Evolutionary conservation across 768 basidiomycete genomes (phyloP), one percentile per base, ranked within the genome.

Genomic region (Rhizopogon salebrosus): DNA sequence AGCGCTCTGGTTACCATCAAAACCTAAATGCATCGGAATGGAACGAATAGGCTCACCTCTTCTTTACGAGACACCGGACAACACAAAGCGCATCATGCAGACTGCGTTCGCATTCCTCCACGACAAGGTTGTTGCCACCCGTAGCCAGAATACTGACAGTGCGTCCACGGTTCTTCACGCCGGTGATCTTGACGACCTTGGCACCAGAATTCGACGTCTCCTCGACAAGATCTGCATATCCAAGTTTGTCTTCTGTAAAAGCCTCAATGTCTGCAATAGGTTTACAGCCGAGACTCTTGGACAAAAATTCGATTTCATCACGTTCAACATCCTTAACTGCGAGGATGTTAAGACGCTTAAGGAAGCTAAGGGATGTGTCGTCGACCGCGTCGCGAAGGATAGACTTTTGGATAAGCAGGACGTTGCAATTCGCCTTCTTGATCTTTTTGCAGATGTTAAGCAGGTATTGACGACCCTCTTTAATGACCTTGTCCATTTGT

Each of bases 401-500:
- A 40, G 97, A 98, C 70, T 99, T 99, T 78, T 99, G 97, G 65
- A 99, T 97, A 41, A 99, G 82, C 45, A 99, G 85, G 48, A 98
- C 97, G 63, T 98, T 99, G 80, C 97, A 98, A 60, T 95, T 95
- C n/a, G 94, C 87, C 73, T 97, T 98, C 71, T 98, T 99, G 73
- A 99, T 98, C 72, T 94, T 95, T 73, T 98, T 98, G 84, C 92
- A 95, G 50, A 98, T 83, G 68, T 94, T 98, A 63, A 99, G 84
- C 53, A 99, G 81, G 70, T 99, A 98, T 70, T 95, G 92, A 41
- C 97, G 89, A 53, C 95, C 95, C 71, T 99, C 97, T 72, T 99
- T 98, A 72, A 99, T 87, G 54, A 98, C 94, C 70, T 98, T 97
- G 79, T 98, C 97, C 95, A 99, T 98, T 69, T 98, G 97, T 16